Conservation (phyloP, 805 yeast genomes). For the Schizosaccharomyces cryophilus region DNA sequence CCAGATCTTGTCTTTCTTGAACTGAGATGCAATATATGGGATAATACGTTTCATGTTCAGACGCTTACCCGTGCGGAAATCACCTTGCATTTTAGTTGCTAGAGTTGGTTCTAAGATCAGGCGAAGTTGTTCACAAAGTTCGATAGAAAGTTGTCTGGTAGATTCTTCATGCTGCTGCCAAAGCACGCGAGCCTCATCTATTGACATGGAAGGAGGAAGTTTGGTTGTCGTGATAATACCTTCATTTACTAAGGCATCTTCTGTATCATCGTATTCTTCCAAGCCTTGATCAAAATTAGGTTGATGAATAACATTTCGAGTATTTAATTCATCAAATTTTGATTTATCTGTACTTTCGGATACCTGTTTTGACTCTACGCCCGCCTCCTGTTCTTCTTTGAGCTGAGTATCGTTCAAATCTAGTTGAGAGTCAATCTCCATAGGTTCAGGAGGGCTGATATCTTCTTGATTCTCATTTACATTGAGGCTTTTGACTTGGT, state of each 20-base stretch:
- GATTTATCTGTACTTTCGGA: slow-evolving; percentile 18
- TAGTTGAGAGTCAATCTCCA: slow-evolving; percentile 15
- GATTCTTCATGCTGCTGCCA: slow-evolving; percentile 68
- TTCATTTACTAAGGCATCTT: slow-evolving; percentile 5
- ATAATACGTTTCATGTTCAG: slow-evolving; percentile 92
- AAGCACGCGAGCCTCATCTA: slow-evolving; percentile 45
- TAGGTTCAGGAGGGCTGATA: slow-evolving; percentile 17
- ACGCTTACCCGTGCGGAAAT: slow-evolving; percentile 89
- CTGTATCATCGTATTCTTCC: slow-evolving; percentile 4
- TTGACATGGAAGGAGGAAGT: slow-evolving; percentile 18
- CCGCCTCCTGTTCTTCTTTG: slow-evolving; percentile 13
- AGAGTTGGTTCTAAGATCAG: slow-evolving; percentile 83
- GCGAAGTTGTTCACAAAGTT: slow-evolving; percentile 76
- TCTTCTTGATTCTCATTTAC: slow-evolving; percentile 21
- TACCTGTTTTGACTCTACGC: slow-evolving; percentile 10
- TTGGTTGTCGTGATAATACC: neutral
- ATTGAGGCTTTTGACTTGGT: slow-evolving; percentile 50
- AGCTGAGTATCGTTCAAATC: slow-evolving; percentile 13
- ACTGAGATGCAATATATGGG: slow-evolving; percentile 91
- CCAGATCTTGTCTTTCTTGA: slow-evolving; percentile 96
- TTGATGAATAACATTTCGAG: neutral
- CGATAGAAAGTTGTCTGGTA: slow-evolving; percentile 71
- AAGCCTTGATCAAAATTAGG: neutral
- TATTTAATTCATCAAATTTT: neutral
- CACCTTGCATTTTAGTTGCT: slow-evolving; percentile 88